A percentile compares a stretch with the other conserved stretches of the same genome.
Conservation (phyloP, 768 basidiomycete genomes). For the Rhodotorula taiwanensis region DNA sequence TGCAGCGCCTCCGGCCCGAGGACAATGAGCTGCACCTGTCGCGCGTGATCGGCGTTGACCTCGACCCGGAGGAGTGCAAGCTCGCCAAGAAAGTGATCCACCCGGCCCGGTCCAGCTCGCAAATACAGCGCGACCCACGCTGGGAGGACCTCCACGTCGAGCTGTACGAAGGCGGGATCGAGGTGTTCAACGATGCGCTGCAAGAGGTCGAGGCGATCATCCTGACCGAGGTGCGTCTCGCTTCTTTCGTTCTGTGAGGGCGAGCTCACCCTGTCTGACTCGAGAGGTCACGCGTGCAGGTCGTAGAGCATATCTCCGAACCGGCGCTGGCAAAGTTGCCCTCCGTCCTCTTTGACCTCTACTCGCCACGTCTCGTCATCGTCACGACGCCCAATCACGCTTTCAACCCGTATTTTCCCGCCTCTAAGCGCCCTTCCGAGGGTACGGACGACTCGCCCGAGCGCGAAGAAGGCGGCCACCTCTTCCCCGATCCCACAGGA, state of each 20-base stretch:
- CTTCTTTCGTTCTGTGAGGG: not conserved
- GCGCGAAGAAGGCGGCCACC: conserved; percentile 45
- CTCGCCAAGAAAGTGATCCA: conserved; percentile 52
- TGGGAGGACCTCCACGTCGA: conserved; percentile 65
- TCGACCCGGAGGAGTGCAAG: conserved; percentile 52
- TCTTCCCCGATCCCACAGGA: conserved; percentile 62
- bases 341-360: conserved; percentile 57
- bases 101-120: not conserved
- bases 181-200: conserved; percentile 61
- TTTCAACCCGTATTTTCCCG: conserved; percentile 54
- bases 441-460: conserved; percentile 48
- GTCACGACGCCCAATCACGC: conserved; percentile 62
- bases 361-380: conserved; percentile 65
- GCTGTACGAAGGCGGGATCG: conserved; percentile 69
- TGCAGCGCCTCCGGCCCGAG: conserved; percentile 40
- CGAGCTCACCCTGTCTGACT: too few species aligned
- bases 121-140: conserved; percentile 41
- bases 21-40: conserved; percentile 57
- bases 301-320: conserved; percentile 70
- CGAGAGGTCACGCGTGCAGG: conserved; percentile 46
- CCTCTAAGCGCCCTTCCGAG: not conserved
- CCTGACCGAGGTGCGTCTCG: conserved; percentile 20
- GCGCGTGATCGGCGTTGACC: conserved; percentile 63
- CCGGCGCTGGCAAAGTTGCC: conserved; percentile 59
- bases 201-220: conserved; percentile 55